Evolutionary conservation across 2,329 filamentous ascomycete species (phyloP).

Genomic region (Diaporthe sp.): DNA sequence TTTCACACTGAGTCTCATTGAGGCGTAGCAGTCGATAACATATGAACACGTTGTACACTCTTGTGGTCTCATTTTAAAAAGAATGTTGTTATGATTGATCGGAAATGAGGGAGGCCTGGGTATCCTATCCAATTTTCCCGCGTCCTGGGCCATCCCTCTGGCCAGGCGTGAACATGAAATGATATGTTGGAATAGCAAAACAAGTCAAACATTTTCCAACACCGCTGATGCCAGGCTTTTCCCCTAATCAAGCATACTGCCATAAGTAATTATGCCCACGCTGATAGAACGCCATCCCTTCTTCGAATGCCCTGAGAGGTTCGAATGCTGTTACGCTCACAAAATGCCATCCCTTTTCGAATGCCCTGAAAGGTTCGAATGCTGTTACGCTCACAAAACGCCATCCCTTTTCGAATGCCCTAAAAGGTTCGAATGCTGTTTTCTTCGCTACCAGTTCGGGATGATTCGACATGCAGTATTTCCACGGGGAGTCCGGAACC

Average conservation of each 20-base stretch:
- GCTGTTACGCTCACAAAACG: not conserved
- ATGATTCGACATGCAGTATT: constrained; percentile 14
- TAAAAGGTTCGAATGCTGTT: constrained; percentile 29
- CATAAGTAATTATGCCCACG: not conserved
- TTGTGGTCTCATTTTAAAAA: not conserved
- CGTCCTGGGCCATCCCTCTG: not conserved
- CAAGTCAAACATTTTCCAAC: not conserved
- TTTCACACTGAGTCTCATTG: not conserved
- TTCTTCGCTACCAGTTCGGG: constrained; percentile 24
- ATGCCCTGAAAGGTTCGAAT: constrained; percentile 29
- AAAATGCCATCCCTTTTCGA: not conserved
- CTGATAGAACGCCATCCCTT: constrained; percentile 3
- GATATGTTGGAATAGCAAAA: not conserved
- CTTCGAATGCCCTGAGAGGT: constrained; percentile 30
- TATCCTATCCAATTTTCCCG: constrained; percentile 6
- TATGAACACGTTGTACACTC: not conserved
- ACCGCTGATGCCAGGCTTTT: constrained; percentile 18
- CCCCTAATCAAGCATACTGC: not conserved
- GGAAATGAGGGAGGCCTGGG: constrained; percentile 10
- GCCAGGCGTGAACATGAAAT: not conserved
- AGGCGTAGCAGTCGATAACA: not conserved
- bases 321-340: constrained; percentile 12
- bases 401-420: constrained; percentile 20
- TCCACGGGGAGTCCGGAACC: too few relatives aligned
- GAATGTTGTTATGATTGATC: constrained; percentile 16